Conservation (phyloP, 2,329 filamentous ascomycete genomes). For the Escovopsis weberi region DNA sequence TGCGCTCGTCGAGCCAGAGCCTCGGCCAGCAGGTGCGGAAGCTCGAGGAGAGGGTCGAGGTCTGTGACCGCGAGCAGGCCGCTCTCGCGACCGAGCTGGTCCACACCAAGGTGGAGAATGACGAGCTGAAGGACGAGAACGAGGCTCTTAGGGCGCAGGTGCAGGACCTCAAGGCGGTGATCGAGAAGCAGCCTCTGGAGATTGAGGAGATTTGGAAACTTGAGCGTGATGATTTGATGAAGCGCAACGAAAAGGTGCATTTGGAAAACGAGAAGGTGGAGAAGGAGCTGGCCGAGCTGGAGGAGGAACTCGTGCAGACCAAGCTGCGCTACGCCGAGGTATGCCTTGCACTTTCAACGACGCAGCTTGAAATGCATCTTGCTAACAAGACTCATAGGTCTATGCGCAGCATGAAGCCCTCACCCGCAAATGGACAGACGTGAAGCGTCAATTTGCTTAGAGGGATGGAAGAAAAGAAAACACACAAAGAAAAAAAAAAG, state of each 20-base stretch:
- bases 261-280: conserved; percentile 82
- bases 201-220: conserved; percentile 67
- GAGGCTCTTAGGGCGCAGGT: conserved; percentile 79
- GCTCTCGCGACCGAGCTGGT: conserved; percentile 84
- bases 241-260: conserved; percentile 82
- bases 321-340: conserved; percentile 96
- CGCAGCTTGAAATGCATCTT: background rate
- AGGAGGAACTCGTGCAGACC: conserved; percentile 78
- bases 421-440: conserved; percentile 62
- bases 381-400: conserved; percentile 34
- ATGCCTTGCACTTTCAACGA: conserved; percentile 24
- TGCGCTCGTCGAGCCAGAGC: conserved; percentile 51
- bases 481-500: no score
- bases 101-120: conserved; percentile 83
- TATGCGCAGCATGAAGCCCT: conserved; percentile 58
- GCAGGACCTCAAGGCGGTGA: conserved; percentile 67
- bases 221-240: conserved; percentile 86
- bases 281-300: conserved; percentile 81
- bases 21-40: conserved; percentile 65
- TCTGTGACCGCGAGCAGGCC: conserved; percentile 81
- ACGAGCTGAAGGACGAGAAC: conserved; percentile 77
- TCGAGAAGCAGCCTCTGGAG: conserved; percentile 79
- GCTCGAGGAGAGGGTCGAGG: conserved; percentile 77
- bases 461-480: no score
- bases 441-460: conserved; percentile 43